Base-by-base conservation (phyloP, 768 basidiomycete genomes). In the Cystofilobasidium bisporidii region DNA sequence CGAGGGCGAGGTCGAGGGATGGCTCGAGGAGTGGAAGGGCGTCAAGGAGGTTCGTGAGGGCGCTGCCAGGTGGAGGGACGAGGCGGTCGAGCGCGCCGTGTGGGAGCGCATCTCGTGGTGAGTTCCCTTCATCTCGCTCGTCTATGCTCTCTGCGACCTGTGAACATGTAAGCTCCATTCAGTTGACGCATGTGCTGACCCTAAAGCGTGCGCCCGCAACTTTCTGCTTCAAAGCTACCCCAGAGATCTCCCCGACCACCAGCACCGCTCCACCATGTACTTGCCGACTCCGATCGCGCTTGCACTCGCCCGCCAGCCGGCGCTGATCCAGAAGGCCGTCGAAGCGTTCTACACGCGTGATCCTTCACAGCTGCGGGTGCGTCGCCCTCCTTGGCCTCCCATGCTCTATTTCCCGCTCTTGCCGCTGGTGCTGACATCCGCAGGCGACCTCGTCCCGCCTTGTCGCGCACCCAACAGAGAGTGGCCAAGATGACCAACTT, bases 271-370 rank as follows among this genome's bases (percentile, higher is more conserved):
- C 0, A 86, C 86, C 69, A 88, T 84, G 1, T 88, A 87, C 72
- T 76, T 99, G 11, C 92, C 96, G 6, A 70, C 80, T 20, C 88
- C 91, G 63, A 83, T 98, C 63, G 88, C 87, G 4, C 85, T 82
- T 73, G 86, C 88, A 0, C 79, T 99, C 36, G 75, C 80, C 10
- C 77, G 79, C 14, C 79, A 85, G 69, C 87, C 86, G 0, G 77
- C 81, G 2, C 81, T 99, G 18, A 80, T 93, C 20, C 91, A 97
- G 72, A 87, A 86, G 73, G 88, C 93, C 0, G 83, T 88, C 3
- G 92, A 93, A 77, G 83, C 88, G 5, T 99, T 99, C 76, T 99
- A 99, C 76, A 96, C 92, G 4, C 83, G 96, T 63, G 96, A 98
- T 79, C 88, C 89, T 0, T 80, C 87, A 18, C 91, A 93, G 76